Evolutionary conservation across 192 early-diverging fungal species (phyloP), one percentile per base, ranked within the genome.

Genomic region (Chytriomyces sp.): DNA sequence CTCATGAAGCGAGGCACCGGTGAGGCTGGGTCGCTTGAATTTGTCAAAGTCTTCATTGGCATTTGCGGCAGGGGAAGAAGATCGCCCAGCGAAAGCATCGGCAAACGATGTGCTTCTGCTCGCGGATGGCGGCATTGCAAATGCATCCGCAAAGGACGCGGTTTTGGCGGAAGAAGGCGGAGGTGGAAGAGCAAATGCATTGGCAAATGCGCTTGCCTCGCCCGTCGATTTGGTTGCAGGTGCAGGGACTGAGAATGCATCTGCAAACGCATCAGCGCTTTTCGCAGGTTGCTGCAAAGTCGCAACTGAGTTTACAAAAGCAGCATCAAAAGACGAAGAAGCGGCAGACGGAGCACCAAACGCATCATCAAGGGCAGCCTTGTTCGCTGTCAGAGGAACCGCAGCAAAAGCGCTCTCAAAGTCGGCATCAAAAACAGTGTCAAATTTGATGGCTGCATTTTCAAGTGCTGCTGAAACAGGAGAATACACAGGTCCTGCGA

Each of bases 371-470:
- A 47, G 10, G 5, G 72, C 10, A 62, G 72, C 45, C 45, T 26
- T 10, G 48, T 18, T 20, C 20, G 50, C 9, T 16, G 65, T 13
- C 0, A 67, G 13, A 3, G 67, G 24, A 26, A 61, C 50, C 9
- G 76, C 45, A 1, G 66, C 18, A 2, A 75, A 75, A 8, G 64
- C 73, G 28, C 62, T 65, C 13, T 65, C 73, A 65, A 75, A 75
- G 63, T 75, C 73, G 16, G 73, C 63, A 75, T 75, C 73, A 53
- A 75, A 75, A 10, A n/a, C 20, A 13, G 53, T 57, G 3, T n/a
- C 49, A 49, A 75, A 75, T 13, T 60, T 26, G 35, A 35, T 35
- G 35, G 35, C 35, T 35, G 35, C 35, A 4, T 35, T 35, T 35
- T 35, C 35, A 35, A 35, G 3, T 57, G 53, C 53, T 5, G 53